Evolutionary conservation across 352 stramenopile species (phyloP).

Genomic region (Phytophthora nicotianae): DNA sequence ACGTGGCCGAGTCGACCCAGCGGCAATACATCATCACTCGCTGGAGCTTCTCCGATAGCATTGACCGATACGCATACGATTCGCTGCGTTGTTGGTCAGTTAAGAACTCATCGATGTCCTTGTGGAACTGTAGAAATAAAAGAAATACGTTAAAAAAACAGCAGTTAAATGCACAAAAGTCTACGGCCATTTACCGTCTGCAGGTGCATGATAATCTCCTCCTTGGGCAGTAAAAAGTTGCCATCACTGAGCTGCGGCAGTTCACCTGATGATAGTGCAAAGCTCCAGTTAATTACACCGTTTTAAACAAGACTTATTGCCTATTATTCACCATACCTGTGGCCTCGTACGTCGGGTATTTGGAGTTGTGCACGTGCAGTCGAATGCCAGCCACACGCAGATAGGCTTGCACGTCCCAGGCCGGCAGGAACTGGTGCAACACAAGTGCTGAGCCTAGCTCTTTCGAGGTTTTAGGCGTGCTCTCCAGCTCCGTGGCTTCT

Average conservation of each 20-base stretch:
- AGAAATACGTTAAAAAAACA: not conserved
- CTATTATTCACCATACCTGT: constrained; percentile 43
- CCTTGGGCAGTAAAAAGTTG: constrained; percentile 85
- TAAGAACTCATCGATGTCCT: constrained; percentile 77
- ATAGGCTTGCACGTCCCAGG: constrained; percentile 88
- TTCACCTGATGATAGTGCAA: constrained; percentile 45
- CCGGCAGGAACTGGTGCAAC: constrained; percentile 85
- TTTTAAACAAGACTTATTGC: not conserved
- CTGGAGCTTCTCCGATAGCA: constrained; percentile 85
- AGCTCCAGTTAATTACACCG: constrained; percentile 2
- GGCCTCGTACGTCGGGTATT: constrained; percentile 81
- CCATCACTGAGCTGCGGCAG: constrained; percentile 86
- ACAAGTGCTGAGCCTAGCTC: constrained; percentile 75
- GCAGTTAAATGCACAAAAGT: not conserved
- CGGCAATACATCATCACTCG: constrained; percentile 83
- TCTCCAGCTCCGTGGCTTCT: constrained; percentile 52
- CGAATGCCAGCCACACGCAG: constrained; percentile 74
- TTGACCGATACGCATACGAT: constrained; percentile 81
- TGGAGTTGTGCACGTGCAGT: constrained; percentile 87
- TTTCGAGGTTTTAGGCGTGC: constrained; percentile 65
- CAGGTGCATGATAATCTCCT: constrained; percentile 87
- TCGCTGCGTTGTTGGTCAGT: constrained; percentile 77
- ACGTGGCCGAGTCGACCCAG: constrained; percentile 86
- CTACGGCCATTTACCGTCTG: constrained; percentile 57
- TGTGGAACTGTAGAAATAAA: constrained; percentile 60